phyloP scores from a whole-genome alignment of 1,284 basidiomycete species.

The Naganishia sp. region DNA sequence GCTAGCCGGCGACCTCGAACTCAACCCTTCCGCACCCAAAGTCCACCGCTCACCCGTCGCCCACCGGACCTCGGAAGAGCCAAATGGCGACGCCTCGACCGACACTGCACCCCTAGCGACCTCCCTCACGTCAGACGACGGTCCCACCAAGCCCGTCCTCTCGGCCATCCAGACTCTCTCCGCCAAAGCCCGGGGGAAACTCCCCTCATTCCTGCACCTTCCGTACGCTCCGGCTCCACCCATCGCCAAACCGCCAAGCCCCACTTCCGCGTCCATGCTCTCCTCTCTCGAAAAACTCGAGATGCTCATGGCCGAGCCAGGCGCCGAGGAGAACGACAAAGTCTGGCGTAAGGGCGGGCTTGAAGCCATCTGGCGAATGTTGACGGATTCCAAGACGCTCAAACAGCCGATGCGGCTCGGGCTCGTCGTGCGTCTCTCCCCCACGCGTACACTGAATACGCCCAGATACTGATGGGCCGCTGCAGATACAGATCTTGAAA shows the following conservation, averaged over 20 bases:
- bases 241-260: not conserved
- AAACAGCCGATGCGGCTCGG: conserved; percentile 44
- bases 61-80: not conserved
- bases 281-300: conserved; percentile 38
- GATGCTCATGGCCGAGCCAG: conserved; percentile 39
- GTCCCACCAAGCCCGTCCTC: not conserved
- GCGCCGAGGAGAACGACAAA: conserved; percentile 42
- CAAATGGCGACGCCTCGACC: not conserved
- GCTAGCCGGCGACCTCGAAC: conserved; percentile 16
- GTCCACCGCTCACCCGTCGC: not conserved
- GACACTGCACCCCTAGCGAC: not conserved
- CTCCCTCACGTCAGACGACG: not conserved
- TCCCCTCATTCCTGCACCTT: conserved; percentile 34
- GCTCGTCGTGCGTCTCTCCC: conserved; percentile 43
- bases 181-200: conserved; percentile 26
- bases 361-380: conserved; percentile 40
- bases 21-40: conserved; percentile 21
- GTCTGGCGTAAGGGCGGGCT: conserved; percentile 47
- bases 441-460: not conserved
- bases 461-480: not conserved
- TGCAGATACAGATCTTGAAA: conserved; percentile 48
- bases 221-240: conserved; percentile 27
- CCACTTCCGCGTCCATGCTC: not conserved
- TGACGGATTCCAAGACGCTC: conserved; percentile 43
- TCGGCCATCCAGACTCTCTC: conserved; percentile 17